Base-by-base conservation (phyloP, 208 protist species). In the Wallacemonas sp. region DNA sequence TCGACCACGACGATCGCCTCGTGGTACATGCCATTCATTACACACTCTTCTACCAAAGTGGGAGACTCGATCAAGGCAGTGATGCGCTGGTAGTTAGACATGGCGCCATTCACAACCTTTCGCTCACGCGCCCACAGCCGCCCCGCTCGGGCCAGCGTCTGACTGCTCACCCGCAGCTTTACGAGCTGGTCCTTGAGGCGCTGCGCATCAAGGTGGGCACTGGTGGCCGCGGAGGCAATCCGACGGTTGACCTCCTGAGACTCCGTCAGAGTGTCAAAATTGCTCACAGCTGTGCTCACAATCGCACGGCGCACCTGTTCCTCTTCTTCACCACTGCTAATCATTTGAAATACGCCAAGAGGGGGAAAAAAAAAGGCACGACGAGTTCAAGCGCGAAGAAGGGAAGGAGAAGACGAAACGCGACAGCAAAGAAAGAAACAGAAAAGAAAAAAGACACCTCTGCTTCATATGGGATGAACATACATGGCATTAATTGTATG, bases 11-110 rank as follows among this genome's bases (percentile, higher is more conserved):
- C 70, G 0, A 90, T 54, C 30, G 86, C 86, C 76, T 96, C 86
- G 62, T 86, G 78, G 68, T 90, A 93, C 85, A 96, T 86, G 21
- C 84, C 82, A 34, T 77, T 76, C 1, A 65, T 63, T 38, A 93
- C 72, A 68, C 86, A 93, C 24, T 92, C 86, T 27, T 78, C 69
- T 44, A 93, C 70, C 8, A 92, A 51, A 9, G 55, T 42, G 0
- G 90, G 90, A 0, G 83, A 79, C 67, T 96, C 90, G 47, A 90
- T 70, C 45, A 96, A 68, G 1, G 76, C 76, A n/a, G 88, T 56
- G 11, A 96, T 62, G 46, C 87, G 77, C 58, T 84, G 78, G 62
- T 93, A 79, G 31, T 82, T 77, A 45, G 75, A 53, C 19, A 84
- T 66, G 6, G 86, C 81, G 41, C 67, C 59, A 42, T 69, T 64